Conservation (phyloP, 441 rosid genomes). For the Raphanus hybrid region DNA sequence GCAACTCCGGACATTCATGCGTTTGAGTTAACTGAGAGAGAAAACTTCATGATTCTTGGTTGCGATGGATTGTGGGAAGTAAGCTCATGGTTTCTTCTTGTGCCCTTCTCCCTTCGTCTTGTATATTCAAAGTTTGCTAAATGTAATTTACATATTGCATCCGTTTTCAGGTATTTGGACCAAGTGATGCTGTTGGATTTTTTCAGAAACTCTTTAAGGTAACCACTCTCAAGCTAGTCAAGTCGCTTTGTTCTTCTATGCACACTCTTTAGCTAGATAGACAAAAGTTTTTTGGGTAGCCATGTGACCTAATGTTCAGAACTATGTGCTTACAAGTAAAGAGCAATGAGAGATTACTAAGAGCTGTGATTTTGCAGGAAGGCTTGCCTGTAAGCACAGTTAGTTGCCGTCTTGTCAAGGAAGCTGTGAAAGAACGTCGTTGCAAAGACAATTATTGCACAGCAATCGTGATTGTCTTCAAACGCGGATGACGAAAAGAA, state of each 20-base stretch:
- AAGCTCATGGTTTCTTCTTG: constrained; percentile 29
- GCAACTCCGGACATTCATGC: constrained; percentile 87
- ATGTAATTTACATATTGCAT: neutral
- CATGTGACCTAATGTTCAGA: neutral
- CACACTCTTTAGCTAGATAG: neutral
- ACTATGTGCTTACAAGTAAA: neutral
- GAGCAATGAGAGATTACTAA: constrained; percentile 1
- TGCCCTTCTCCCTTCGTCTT: neutral
- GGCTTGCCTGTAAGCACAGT: constrained; percentile 66
- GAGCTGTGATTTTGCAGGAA: constrained; percentile 54
- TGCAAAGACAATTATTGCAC: constrained; percentile 59
- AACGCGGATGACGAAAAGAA: constrained; percentile 19
- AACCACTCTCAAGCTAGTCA: neutral
- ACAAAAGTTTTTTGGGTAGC: neutral
- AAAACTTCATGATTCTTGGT: constrained; percentile 83
- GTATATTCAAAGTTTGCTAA: constrained; percentile 5
- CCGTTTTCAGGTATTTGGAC: constrained; percentile 64
- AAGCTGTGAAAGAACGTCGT: constrained; percentile 74
- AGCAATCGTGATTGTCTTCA: constrained; percentile 69
- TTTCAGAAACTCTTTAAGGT: constrained; percentile 79
- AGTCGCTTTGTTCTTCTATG: neutral
- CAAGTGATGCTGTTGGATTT: constrained; percentile 82
- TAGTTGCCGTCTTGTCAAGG: constrained; percentile 70
- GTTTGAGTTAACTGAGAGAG: constrained; percentile 75
- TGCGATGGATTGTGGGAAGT: constrained; percentile 96